phyloP scores from a whole-genome alignment of 2,329 filamentous ascomycete species.

The Escovopsis sp. region DNA sequence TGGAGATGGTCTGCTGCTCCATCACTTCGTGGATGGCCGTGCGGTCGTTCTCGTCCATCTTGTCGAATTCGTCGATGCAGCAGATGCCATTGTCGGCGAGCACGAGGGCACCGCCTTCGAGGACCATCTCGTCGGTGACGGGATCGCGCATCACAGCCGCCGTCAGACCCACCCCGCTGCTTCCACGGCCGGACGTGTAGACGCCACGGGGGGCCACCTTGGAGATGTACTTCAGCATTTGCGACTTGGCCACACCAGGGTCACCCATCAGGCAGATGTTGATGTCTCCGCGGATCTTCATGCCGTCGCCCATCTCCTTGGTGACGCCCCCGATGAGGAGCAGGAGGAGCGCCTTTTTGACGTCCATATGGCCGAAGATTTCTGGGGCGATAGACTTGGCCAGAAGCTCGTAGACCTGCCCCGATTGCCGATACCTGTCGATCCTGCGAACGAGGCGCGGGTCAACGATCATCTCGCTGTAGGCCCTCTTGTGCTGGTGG shows the following conservation, averaged over 20 bases:
- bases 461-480: constrained; percentile 81
- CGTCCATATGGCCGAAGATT: constrained; percentile 90
- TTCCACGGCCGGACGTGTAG: constrained; percentile 68
- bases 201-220: constrained; percentile 92
- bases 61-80: constrained; percentile 79
- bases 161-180: constrained; percentile 68
- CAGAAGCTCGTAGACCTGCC: constrained; percentile 89
- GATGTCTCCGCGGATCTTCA: constrained; percentile 97
- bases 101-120: constrained; percentile 66
- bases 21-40: constrained; percentile 80
- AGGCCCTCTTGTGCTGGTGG: constrained; percentile 94
- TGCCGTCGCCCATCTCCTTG: constrained; percentile 93
- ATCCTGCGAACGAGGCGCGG: constrained; percentile 67
- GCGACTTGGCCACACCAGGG: constrained; percentile 97
- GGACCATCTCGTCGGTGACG: constrained; percentile 71
- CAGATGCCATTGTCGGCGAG: constrained; percentile 73
- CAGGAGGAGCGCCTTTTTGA: constrained; percentile 94
- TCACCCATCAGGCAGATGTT: constrained; percentile 99
- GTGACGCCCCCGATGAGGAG: constrained; percentile 90
- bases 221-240: constrained; percentile 94
- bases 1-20: constrained; percentile 78
- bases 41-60: constrained; percentile 73
- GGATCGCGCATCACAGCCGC: constrained; percentile 74
- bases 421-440: constrained; percentile 67
- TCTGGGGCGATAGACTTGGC: constrained; percentile 94